phyloP scores from a whole-genome alignment of 305 asterid genomes.

The Coffea humblotiana region DNA sequence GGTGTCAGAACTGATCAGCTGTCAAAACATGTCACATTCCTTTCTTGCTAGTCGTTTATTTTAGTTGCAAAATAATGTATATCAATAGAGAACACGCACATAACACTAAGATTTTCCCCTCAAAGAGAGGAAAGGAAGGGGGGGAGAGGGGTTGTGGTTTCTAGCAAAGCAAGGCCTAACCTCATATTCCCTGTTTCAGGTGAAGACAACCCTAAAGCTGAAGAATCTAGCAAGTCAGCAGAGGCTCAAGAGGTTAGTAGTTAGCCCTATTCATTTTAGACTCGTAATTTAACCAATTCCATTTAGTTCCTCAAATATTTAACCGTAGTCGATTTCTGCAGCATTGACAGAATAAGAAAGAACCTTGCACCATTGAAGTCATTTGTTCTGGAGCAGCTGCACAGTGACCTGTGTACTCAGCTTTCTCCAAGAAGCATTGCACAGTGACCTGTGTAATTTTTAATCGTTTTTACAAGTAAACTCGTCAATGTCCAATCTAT shows the following conservation, averaged over 20 bases:
- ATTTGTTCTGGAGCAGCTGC: conserved; percentile 1
- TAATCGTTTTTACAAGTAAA: too few relatives aligned
- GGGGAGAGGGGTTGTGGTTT: background rate
- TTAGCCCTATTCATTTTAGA: background rate
- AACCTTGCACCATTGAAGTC: conserved; percentile 1
- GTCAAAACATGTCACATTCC: background rate
- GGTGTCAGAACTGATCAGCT: background rate
- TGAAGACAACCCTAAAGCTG: conserved; percentile 33
- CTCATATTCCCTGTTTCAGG: conserved; percentile 16
- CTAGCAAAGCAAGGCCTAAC: background rate
- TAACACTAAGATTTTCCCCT: background rate
- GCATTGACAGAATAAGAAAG: conserved; percentile 11
- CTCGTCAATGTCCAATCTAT: too few relatives aligned
- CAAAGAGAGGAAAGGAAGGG: background rate
- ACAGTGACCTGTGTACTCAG: conserved; percentile 3
- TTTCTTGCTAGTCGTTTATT: background rate
- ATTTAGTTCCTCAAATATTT: background rate
- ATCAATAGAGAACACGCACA: background rate
- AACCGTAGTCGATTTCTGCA: conserved; percentile 14
- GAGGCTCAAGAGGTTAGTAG: conserved; percentile 24
- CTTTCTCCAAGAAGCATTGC: conserved; percentile 2
- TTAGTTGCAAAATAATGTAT: background rate
- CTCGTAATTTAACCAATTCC: background rate
- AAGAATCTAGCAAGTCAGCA: conserved; percentile 30
- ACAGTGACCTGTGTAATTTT: too few relatives aligned